These are phyloP conservation scores for carrot (Daucus carota) DNA, from an alignment of 129 eudicot genomes.

Conservation along the genomic window DH1_v3.0 NC_030385.2:45250001-45250500, in stretches of 20 bases:
- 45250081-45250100: background rate
- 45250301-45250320: background rate
- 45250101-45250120: background rate
- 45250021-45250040: background rate
- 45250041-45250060: background rate
- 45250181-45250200: background rate
- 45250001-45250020: constrained; percentile 41
- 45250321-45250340: background rate
- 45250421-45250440: too few relatives aligned
- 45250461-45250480: too few relatives aligned
- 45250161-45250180: background rate
- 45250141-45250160: background rate
- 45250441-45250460: too few relatives aligned
- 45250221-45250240: background rate
- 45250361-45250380: background rate
- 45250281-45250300: background rate
- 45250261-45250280: background rate
- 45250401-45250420: too few relatives aligned
- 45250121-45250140: constrained; percentile 10
- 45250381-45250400: background rate
- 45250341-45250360: background rate
- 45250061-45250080: background rate
- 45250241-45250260: background rate
- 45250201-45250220: background rate
- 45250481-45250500: too few relatives aligned